Evolutionary conservation across 1,284 basidiomycete genomes (phyloP).

Genomic region (Ceratorhiza oryzae-sativae): DNA sequence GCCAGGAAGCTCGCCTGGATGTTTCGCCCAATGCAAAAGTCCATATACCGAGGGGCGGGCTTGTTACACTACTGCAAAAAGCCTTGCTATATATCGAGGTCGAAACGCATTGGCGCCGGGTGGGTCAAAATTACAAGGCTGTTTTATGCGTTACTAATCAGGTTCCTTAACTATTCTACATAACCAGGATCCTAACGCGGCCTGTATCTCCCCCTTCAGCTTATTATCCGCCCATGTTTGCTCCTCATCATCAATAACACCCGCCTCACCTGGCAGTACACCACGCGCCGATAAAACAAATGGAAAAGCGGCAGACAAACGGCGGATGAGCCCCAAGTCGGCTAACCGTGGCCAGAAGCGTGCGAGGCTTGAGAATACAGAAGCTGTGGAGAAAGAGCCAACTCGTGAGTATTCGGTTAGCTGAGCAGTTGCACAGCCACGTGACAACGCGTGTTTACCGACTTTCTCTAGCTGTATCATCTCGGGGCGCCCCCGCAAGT

Average conservation of each 20-base stretch:
- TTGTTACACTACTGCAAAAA: constrained; percentile 80
- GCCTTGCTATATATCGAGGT: constrained; percentile 83
- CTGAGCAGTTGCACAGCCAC: constrained; percentile 31
- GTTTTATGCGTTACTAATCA: constrained; percentile 31
- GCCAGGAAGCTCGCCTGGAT: constrained; percentile 72
- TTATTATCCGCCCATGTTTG: constrained; percentile 40
- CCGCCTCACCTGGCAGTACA: constrained; percentile 28
- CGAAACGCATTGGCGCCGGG: constrained; percentile 70
- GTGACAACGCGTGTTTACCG: constrained; percentile 14
- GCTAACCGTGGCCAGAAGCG: constrained; percentile 39
- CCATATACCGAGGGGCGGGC: constrained; percentile 80
- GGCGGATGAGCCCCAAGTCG: constrained; percentile 39
- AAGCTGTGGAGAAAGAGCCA: constrained; percentile 12
- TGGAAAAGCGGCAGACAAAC: constrained; percentile 33
- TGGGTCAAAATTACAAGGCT: constrained; percentile 19
- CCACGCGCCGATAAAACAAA: constrained; percentile 21
- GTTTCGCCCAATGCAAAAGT: constrained; percentile 59
- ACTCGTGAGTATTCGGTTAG: constrained; percentile 21
- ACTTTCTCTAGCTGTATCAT: constrained; percentile 4
- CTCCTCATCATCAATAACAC: constrained; percentile 12
- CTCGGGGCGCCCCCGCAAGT: background rate
- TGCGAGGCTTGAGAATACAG: constrained; percentile 23
- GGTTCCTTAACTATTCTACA: background rate
- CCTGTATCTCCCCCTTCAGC: constrained; percentile 41
- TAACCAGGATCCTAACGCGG: constrained; percentile 25